Conservation (phyloP, 306 rosid species). For the Canavalia ensiformis region DNA sequence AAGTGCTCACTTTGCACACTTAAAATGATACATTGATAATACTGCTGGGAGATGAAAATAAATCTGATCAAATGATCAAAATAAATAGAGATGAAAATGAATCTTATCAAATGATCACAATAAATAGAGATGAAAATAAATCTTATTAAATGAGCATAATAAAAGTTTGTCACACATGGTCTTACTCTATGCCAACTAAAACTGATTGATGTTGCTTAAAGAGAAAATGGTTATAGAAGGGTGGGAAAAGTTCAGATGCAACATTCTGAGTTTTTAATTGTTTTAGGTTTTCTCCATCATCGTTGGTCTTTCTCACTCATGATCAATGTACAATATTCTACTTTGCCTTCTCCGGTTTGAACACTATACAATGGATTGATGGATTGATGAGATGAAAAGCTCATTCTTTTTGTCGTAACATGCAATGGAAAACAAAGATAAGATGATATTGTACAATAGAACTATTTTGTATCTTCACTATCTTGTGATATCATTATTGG, state of each 20-base stretch:
- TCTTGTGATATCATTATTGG: slow-evolving; percentile 5
- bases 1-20: slow-evolving; percentile 4
- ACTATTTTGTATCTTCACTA: neutral
- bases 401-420: neutral
- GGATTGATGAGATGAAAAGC: too few relatives aligned
- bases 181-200: neutral
- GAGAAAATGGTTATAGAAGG: too few relatives aligned
- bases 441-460: slow-evolving; percentile 18
- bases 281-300: too few relatives aligned
- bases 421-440: neutral
- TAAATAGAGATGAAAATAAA: neutral
- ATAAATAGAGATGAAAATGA: neutral
- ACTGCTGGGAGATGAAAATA: neutral
- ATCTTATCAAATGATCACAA: slow-evolving; percentile 6
- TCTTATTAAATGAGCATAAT: slow-evolving; percentile 18
- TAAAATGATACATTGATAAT: neutral
- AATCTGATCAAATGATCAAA: slow-evolving; percentile 10
- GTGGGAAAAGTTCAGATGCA: too few relatives aligned
- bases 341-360: too few relatives aligned
- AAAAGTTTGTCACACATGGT: neutral
- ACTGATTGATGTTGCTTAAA: neutral
- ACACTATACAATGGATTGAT: too few relatives aligned
- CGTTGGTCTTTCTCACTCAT: too few relatives aligned
- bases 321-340: too few relatives aligned
- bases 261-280: too few relatives aligned